These are phyloP conservation scores for Neopestalotiopsis rosae DNA, from an alignment of 2,329 filamentous ascomycete genomes.

Conservation along the genomic window DNA sequence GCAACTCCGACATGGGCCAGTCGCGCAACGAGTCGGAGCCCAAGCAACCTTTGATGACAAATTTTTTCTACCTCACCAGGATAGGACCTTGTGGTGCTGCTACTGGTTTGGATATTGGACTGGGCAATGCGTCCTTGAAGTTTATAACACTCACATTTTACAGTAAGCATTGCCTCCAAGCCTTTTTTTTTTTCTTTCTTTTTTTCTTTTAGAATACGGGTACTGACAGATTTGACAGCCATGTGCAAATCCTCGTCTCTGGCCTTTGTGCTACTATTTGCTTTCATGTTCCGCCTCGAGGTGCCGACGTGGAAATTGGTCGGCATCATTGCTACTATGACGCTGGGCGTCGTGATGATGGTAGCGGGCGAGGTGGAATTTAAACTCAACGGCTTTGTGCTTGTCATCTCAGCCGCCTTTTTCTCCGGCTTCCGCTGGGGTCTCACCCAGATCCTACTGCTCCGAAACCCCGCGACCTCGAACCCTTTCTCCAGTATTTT, in stretches of 20 bases:
- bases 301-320: constrained; percentile 85
- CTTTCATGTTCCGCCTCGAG: constrained; percentile 92
- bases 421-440: constrained; percentile 98
- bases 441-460: constrained; percentile 94
- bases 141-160: constrained; percentile 98
- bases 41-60: constrained; percentile 74
- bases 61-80: constrained; percentile 88
- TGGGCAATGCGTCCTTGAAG: constrained; percentile 94
- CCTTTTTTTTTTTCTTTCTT: no score
- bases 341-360: constrained; percentile 94
- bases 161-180: constrained; percentile 58
- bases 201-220: neutral
- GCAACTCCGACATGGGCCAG: constrained; percentile 54
- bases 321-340: constrained; percentile 90
- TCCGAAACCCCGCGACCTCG: constrained; percentile 91
- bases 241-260: constrained; percentile 99
- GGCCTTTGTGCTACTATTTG: constrained; percentile 93
- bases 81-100: constrained; percentile 91
- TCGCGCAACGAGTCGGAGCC: constrained; percentile 60
- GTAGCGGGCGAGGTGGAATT: constrained; percentile 95
- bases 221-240: constrained; percentile 49
- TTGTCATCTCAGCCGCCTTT: constrained; percentile 92
- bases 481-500: constrained; percentile 98
- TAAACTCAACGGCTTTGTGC: constrained; percentile 81
- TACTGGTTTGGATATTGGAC: constrained; percentile 92